Base-by-base conservation (phyloP, 1,284 basidiomycete genomes). In the Naganishia sp. region DNA sequence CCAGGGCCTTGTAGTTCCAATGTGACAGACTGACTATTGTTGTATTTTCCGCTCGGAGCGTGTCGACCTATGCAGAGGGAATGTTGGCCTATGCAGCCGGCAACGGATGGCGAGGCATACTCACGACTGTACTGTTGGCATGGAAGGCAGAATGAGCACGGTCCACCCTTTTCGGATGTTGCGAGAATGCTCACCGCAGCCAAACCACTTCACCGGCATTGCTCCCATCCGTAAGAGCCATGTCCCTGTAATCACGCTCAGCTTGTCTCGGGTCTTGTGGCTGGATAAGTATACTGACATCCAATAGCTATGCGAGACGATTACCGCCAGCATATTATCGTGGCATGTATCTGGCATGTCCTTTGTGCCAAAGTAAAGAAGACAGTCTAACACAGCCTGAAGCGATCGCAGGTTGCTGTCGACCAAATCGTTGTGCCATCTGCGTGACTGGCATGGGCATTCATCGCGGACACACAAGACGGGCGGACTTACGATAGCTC, bases 11-110 rank as follows among this genome's bases (percentile, higher is more conserved):
- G n/a, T 53, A 63, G n/a, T 42, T 21, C 15, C 31, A 21, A 15
- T 63, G 61, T n/a, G 50, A 43, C 28, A 51, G 17, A 39, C 35
- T 52, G 39, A 63, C 25, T 6, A 63, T 31, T 13, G 49, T 63
- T 39, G 52, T 43, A 32, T 52, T 43, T 41, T 63, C 49, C 25
- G 52, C 61, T 7, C 7, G 10, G 5, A 63, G 17, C n/a, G 51
- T 52, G 11, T 63, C 50, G 32, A 45, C 43, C 55, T 57, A 17
- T 32, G 21, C 11, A 25, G 15, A 46, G 15, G 17, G 6, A 18
- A 46, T 17, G 5, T 6, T 4, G 45, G 15, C 4, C 45, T 18
- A 17, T 4, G 17, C 15, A 4, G 6, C 17, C 17, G 15, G 10
- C 32, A 35, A 10, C 5, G 10, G 6, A 6, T 4, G 15, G 45